Percentiles rank a stretch among this genome's conserved stretches.
These are phyloP conservation scores for Pythium folliculosum DNA, from an alignment of 352 stramenopile species.

Conservation along the genomic window DNA sequence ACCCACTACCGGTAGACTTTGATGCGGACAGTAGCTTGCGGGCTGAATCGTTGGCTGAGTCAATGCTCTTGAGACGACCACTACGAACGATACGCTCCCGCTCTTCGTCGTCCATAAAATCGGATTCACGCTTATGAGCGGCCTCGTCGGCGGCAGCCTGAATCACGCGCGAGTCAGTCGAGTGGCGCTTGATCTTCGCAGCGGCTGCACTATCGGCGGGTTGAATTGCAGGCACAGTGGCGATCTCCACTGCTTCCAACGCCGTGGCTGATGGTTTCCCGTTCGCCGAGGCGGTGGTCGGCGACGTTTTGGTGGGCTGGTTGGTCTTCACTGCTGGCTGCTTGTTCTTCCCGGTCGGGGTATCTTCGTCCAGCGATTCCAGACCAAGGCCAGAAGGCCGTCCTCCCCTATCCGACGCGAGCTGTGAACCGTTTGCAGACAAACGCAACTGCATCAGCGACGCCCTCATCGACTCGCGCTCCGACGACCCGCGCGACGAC, in stretches of 20 bases:
- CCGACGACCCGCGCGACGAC: constrained; percentile 12
- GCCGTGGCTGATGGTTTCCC: not conserved
- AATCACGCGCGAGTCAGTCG: constrained; percentile 66
- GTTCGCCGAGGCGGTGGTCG: not conserved
- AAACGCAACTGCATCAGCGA: constrained; percentile 29
- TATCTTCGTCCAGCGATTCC: constrained; percentile 3
- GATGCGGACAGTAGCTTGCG: constrained; percentile 6
- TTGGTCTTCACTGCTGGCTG: not conserved
- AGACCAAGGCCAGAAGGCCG: not conserved
- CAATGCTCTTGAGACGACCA: constrained; percentile 46
- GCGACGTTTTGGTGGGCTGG: not conserved
- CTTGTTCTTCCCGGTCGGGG: not conserved
- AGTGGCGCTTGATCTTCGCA: constrained; percentile 59
- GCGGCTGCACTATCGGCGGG: not conserved
- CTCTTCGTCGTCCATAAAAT: constrained; percentile 43
- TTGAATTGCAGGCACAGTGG: not conserved
- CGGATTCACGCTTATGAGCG: constrained; percentile 29
- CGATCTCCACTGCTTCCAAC: constrained; percentile 1
- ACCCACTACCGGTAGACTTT: not conserved
- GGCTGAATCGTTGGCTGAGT: constrained; percentile 32
- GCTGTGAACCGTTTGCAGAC: constrained; percentile 22
- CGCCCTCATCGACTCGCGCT: constrained; percentile 23
- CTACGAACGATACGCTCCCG: constrained; percentile 38
- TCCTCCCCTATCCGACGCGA: not conserved
- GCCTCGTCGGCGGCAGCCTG: constrained; percentile 55